Conservation (phyloP, 257 asterid genomes). For the Rhazya stricta region DNA sequence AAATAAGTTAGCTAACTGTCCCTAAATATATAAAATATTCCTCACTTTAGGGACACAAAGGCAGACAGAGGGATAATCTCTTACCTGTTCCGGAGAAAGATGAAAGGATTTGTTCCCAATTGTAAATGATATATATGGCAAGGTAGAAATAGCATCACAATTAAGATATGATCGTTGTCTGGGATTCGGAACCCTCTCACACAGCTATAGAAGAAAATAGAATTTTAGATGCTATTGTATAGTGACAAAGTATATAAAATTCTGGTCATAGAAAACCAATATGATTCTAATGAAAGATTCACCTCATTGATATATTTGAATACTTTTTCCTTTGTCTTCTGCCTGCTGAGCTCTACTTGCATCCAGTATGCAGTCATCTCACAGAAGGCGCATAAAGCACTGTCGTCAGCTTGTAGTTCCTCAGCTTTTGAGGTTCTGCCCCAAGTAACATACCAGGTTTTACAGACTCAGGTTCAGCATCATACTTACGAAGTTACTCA, state of each 20-base stretch:
- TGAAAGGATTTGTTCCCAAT: constrained; percentile 29
- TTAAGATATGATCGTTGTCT: constrained; percentile 23
- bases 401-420: neutral
- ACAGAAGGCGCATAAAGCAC: constrained; percentile 62
- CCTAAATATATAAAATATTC: too few relatives aligned
- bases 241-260: neutral
- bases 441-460: neutral
- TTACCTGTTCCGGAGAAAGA: constrained; percentile 32
- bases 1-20: neutral
- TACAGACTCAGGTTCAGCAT: neutral
- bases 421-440: neutral
- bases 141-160: constrained; percentile 21
- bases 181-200: constrained; percentile 35
- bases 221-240: neutral
- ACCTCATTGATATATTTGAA: constrained; percentile 35
- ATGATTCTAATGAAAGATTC: neutral
- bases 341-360: constrained; percentile 51
- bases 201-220: constrained; percentile 17
- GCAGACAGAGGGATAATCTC: neutral
- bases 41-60: too few relatives aligned
- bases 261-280: neutral
- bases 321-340: constrained; percentile 44
- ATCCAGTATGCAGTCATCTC: constrained; percentile 72
- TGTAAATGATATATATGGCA: constrained; percentile 28
- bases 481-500: neutral